Evolutionary conservation across 2,329 filamentous ascomycete species (phyloP), one percentile per base, ranked within the genome.

Genomic region (Paecilomyces dactylethromorphus): DNA sequence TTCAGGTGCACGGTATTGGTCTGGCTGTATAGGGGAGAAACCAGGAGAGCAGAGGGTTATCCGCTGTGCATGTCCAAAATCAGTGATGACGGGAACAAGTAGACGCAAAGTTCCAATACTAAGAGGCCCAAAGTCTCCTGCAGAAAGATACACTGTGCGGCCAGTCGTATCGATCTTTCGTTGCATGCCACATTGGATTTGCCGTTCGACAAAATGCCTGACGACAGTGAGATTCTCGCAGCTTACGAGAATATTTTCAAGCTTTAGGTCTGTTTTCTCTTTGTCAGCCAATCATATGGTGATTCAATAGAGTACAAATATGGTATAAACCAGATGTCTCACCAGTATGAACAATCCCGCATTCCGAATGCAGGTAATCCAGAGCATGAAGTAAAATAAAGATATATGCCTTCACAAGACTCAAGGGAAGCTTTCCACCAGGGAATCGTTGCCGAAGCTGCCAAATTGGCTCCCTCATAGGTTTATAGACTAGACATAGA

Each of bases 291-390:
- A 50, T 4, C 45, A 63, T 39, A n/a, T 26, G 4, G 32, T 59
- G 31, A 63, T 58, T 35, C 62, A 59, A 52, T 22, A 56, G n/a
- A 63, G 61, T 53, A 2, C 13, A 18, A 1, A 18, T n/a, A 53
- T 59, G n/a, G 15, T 3, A 49, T 5, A 55, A n/a, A 39, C 12
- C 6, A 32, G n/a, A 18, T 49, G 26, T 56, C 63, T 52, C 60
- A 71, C 74, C 72, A 13, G 72, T 75, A 60, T 78, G 75, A 15
- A 78, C 70, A 18, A 78, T 59, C 26, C 63, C 66, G 59, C 74
- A 77, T 33, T 74, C 68, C 0, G 69, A 65, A 60, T 79, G 75
- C 4, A 79, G 68, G 61, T 75, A 78, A 49, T 79, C 71, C 1
- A 79, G 69, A 2, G 71, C 72, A 51, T 67, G 58, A 12, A 79